Conservation (phyloP, 257 asterid genomes). For the Primulina tabacum region DNA sequence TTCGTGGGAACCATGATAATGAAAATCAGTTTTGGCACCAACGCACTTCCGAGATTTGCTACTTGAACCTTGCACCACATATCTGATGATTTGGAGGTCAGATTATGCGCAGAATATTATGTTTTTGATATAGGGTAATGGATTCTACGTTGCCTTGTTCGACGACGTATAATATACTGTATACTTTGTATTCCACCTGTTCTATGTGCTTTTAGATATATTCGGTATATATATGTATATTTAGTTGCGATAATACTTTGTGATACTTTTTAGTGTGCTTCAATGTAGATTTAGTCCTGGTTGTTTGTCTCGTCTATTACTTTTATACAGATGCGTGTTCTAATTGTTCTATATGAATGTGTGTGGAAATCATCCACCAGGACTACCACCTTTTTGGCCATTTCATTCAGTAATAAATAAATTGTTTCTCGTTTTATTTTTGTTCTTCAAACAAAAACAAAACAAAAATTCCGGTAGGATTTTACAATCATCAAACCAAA, state of each 20-base stretch:
- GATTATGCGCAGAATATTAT: neutral
- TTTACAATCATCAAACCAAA: no score
- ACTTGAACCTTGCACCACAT: neutral
- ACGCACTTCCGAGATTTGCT: neutral
- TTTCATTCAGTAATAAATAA: no score
- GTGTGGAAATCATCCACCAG: neutral
- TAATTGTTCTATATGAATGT: neutral
- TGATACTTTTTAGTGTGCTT: neutral
- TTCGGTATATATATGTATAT: neutral
- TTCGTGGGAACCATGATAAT: neutral
- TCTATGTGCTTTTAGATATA: no score
- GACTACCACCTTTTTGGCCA: no score
- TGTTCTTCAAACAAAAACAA: no score
- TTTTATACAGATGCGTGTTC: neutral
- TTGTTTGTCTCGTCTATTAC: neutral
- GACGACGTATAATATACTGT: neutral
- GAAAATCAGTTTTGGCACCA: neutral
- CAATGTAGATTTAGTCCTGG: neutral
- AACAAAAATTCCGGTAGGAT: no score
- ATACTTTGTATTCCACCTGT: neutral
- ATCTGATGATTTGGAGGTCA: neutral
- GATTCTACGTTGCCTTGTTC: neutral
- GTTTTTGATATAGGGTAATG: neutral
- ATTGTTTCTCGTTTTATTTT: no score
- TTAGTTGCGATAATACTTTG: neutral